These are phyloP conservation scores for Podospora pseudoanserina DNA, from an alignment of 495 filamentous ascomycete genomes.

Conservation along the genomic window DNA sequence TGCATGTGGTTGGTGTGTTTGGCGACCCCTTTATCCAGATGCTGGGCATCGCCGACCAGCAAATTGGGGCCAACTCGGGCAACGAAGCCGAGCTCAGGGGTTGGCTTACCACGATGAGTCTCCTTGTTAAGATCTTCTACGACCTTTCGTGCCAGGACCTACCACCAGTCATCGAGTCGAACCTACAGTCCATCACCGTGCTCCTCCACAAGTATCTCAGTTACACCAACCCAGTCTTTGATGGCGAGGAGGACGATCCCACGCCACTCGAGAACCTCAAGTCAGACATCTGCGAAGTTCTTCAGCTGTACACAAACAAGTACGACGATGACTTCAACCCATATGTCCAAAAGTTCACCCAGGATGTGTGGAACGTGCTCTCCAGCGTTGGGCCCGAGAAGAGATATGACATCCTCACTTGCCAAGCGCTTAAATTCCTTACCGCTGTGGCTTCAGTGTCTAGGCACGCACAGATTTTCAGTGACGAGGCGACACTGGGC, in stretches of 20 bases:
- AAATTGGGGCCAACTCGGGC: constrained; percentile 69
- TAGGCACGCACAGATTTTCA: constrained; percentile 80
- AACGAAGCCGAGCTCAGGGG: constrained; percentile 69
- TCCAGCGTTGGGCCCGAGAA: constrained; percentile 80
- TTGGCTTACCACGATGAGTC: constrained; percentile 75
- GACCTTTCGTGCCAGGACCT: constrained; percentile 96
- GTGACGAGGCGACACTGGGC: constrained; percentile 65
- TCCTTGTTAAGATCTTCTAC: constrained; percentile 87
- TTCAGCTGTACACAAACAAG: constrained; percentile 85
- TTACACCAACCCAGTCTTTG: constrained; percentile 78
- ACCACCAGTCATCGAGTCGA: constrained; percentile 86
- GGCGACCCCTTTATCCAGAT: constrained; percentile 74
- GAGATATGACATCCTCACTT: constrained; percentile 93
- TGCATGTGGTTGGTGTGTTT: constrained; percentile 85
- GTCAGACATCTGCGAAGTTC: constrained; percentile 84
- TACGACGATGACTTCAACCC: constrained; percentile 87
- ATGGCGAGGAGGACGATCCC: constrained; percentile 80
- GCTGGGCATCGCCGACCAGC: constrained; percentile 69
- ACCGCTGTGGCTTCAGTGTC: constrained; percentile 77
- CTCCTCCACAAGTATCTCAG: constrained; percentile 89
- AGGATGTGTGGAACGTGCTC: constrained; percentile 84
- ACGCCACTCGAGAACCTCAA: constrained; percentile 80
- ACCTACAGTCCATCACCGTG: constrained; percentile 66
- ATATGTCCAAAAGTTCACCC: constrained; percentile 76
- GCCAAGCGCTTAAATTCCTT: constrained; percentile 88